Conservation (phyloP, 352 stramenopile species). For the Pythium biforme region DNA sequence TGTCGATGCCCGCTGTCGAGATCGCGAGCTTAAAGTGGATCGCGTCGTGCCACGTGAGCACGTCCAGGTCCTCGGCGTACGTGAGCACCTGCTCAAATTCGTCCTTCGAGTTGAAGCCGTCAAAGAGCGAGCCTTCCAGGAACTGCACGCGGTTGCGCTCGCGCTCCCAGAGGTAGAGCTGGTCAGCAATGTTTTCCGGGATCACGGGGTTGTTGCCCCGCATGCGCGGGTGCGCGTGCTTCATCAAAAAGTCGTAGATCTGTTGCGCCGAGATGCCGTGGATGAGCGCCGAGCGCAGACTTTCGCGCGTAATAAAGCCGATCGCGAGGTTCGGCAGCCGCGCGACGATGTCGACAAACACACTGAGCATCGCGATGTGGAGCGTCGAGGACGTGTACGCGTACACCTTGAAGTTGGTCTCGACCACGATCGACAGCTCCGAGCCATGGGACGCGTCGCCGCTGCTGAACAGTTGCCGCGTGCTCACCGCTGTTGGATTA, state of each 20-base stretch:
- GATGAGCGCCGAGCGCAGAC: constrained; percentile 84
- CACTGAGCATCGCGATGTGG: constrained; percentile 91
- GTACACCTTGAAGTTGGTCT: constrained; percentile 94
- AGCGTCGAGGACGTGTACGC: constrained; percentile 89
- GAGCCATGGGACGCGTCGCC: constrained; percentile 15
- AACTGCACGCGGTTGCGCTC: constrained; percentile 89
- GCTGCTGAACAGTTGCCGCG: constrained; percentile 5
- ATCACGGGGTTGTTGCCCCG: constrained; percentile 69
- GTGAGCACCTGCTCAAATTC: constrained; percentile 79
- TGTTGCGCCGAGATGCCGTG: constrained; percentile 90
- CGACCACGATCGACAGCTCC: constrained; percentile 51
- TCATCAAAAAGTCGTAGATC: constrained; percentile 92
- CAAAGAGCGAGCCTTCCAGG: constrained; percentile 79
- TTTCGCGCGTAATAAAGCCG: constrained; percentile 90
- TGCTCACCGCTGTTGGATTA: not conserved
- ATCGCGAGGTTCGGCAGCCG: constrained; percentile 90
- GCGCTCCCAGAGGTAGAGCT: constrained; percentile 91
- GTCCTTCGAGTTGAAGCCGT: constrained; percentile 82
- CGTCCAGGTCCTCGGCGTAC: constrained; percentile 64
- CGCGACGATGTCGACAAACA: constrained; percentile 91
- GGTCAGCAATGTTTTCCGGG: constrained; percentile 88
- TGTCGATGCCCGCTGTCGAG: constrained; percentile 54
- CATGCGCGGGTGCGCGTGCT: constrained; percentile 86
- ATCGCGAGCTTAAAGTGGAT: constrained; percentile 84
- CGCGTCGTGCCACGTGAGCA: constrained; percentile 80